Evolutionary conservation across 805 yeast genomes (phyloP), one percentile per base, ranked within the genome.

Genomic region (Schwanniomyces polymorphus): DNA sequence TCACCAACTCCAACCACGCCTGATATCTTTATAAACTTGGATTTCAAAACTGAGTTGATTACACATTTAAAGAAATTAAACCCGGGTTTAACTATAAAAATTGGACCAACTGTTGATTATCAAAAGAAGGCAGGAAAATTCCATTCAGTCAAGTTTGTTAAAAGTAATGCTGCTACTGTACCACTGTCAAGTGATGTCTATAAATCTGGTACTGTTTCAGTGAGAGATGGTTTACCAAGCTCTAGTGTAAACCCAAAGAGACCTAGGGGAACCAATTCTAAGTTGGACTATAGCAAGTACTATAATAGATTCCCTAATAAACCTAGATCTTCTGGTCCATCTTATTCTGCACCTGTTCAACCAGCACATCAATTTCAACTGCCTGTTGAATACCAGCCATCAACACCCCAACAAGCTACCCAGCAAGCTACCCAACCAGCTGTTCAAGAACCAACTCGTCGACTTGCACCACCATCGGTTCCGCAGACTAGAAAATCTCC

Each of bases 91-190:
- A 73, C 76, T 2, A 78, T 94, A 40, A 78, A 76, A 38, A 78
- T 94, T 52, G 91, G 86, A 1, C 79, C 87, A 3, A 79, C 87
- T 0, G 79, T 94, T 48, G 79, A 81, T 51, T 94, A 94, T 67
- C 88, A 86, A 68, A 94, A 92, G 78, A 94, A 94, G 64, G 90
- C 97, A 1, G 96, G 96, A 2, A 81, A 81, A 63, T 85, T 81
- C 64, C 94, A 91, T 50, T 64, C 78, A 7, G 86, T 94, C 55
- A 91, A 88, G 64, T 81, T 86, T 59, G 81, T 77, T 43, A 64
- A 77, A 35, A 86, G 85, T 41, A 76, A 74, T 10, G 67, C 67
- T 7, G 42, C 54, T 4, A 61, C 80, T n/a, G 85, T 86, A 26
- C 95, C 96, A 9, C 58, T 57, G 9, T 63, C 79, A 53, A 76